Percentiles rank a stretch among this genome's conserved stretches.
These are phyloP conservation scores for Fragaria ananassa DNA, from an alignment of 306 rosid species.

Conservation along the genomic window DNA sequence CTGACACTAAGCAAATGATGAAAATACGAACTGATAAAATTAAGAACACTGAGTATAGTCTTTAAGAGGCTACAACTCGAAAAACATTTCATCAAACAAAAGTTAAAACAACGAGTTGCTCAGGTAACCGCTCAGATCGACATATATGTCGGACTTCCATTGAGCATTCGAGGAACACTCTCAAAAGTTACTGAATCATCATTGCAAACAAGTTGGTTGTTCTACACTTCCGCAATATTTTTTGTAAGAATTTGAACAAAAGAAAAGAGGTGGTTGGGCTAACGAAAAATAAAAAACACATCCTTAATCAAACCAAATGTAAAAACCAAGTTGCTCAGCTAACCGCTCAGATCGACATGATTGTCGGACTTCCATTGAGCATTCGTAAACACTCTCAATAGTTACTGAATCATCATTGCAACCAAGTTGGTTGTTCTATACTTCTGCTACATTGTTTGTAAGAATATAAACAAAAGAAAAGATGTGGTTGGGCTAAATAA, in stretches of 20 bases:
- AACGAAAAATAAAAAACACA: neutral
- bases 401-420: conserved; percentile 41
- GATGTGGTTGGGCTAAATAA: too few species aligned
- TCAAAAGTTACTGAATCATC: conserved; percentile 38
- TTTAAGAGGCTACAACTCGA: neutral
- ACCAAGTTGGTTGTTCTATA: neutral
- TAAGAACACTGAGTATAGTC: neutral
- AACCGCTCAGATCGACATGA: conserved; percentile 46
- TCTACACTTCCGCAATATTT: neutral
- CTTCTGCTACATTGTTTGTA: neutral
- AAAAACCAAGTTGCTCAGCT: conserved; percentile 34
- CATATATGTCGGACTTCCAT: conserved; percentile 33
- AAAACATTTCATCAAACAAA: neutral
- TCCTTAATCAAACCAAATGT: neutral
- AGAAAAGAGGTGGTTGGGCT: neutral
- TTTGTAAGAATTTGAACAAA: neutral
- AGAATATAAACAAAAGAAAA: too few species aligned
- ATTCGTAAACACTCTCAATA: conserved; percentile 27
- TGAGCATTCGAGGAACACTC: conserved; percentile 27
- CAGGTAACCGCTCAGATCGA: conserved; percentile 53
- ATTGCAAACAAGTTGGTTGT: conserved; percentile 26
- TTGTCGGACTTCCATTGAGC: conserved; percentile 31
- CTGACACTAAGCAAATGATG: neutral
- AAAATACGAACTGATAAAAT: neutral
- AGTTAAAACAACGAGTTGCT: conserved; percentile 25